Evolutionary conservation across 2,329 filamentous ascomycete genomes (phyloP).

Genomic region (Diaporthe velutina): DNA sequence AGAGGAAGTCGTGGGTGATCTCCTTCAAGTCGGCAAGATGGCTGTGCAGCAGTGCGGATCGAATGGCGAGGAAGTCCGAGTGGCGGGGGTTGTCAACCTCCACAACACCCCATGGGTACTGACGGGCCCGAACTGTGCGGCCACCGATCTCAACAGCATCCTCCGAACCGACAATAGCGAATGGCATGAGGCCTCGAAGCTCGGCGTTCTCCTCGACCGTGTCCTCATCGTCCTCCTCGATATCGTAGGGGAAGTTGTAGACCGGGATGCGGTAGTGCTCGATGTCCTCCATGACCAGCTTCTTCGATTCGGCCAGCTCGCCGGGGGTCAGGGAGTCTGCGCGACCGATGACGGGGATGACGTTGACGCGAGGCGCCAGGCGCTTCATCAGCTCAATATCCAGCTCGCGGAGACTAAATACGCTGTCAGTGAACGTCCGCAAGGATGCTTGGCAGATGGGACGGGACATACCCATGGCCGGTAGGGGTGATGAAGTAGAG

Average conservation of each 20-base stretch:
- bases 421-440: constrained; percentile 19
- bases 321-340: constrained; percentile 96
- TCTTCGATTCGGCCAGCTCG: constrained; percentile 98
- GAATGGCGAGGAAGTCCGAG: constrained; percentile 97
- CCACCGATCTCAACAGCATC: constrained; percentile 95
- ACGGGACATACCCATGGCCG: constrained; percentile 81
- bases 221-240: constrained; percentile 99
- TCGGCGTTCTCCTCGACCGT: constrained; percentile 99
- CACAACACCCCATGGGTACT: constrained; percentile 99
- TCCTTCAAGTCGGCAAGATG: constrained; percentile 99
- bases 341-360: constrained; percentile 98
- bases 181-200: constrained; percentile 96
- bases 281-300: constrained; percentile 99
- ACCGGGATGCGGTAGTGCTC: constrained; percentile 99
- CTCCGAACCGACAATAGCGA: constrained; percentile 98
- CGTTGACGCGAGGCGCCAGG: constrained; percentile 96
- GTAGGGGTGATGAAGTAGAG: constrained; percentile 99
- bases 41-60: constrained; percentile 95
- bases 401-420: constrained; percentile 89
- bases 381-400: constrained; percentile 99
- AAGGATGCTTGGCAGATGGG: not conserved
- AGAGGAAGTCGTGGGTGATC: constrained; percentile 99
- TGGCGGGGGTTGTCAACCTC: constrained; percentile 99
- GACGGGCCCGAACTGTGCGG: constrained; percentile 90
- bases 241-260: constrained; percentile 99